These are phyloP conservation scores for Starmerella tilneyi DNA, from an alignment of 805 yeast genomes.

Conservation along the genomic window DNA sequence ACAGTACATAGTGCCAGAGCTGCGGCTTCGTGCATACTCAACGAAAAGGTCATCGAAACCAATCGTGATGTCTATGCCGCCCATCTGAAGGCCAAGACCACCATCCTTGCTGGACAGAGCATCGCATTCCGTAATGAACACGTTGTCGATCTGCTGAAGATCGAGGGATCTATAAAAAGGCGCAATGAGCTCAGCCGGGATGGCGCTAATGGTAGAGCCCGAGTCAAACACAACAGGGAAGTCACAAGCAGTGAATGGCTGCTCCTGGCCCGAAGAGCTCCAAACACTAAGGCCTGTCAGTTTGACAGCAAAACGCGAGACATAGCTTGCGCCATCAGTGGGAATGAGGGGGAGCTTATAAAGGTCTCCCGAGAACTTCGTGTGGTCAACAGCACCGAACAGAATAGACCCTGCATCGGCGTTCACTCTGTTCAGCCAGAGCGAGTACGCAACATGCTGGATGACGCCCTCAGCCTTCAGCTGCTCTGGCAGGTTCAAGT, in stretches of 20 bases:
- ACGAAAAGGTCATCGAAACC: conserved; percentile 17
- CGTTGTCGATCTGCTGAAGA: conserved; percentile 8
- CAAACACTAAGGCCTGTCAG: conserved; percentile 19
- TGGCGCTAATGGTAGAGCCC: conserved; percentile 42
- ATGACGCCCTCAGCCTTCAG: conserved; percentile 36
- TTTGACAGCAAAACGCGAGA: conserved; percentile 20
- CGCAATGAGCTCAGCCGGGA: conserved; percentile 31
- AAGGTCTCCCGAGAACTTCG: conserved; percentile 34
- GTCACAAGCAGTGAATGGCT: conserved; percentile 10
- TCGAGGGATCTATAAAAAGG: conserved; percentile 17
- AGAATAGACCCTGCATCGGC: conserved; percentile 32
- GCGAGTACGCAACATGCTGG: conserved; percentile 36
- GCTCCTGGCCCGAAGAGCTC: not conserved
- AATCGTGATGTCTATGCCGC: conserved; percentile 19
- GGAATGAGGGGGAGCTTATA: conserved; percentile 30
- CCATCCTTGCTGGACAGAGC: not conserved
- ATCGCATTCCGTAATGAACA: conserved; percentile 9
- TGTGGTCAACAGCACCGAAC: conserved; percentile 37
- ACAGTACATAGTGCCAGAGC: not conserved
- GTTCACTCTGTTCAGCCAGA: conserved; percentile 33
- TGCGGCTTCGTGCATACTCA: not conserved
- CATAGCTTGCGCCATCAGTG: conserved; percentile 25
- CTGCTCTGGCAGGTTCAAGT: conserved; percentile 30
- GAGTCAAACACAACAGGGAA: conserved; percentile 38
- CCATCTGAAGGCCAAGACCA: conserved; percentile 9